Evolutionary conservation across 2,329 filamentous ascomycete species (phyloP), one percentile per base, ranked within the genome.

Genomic region (Cladosporium sp.): DNA sequence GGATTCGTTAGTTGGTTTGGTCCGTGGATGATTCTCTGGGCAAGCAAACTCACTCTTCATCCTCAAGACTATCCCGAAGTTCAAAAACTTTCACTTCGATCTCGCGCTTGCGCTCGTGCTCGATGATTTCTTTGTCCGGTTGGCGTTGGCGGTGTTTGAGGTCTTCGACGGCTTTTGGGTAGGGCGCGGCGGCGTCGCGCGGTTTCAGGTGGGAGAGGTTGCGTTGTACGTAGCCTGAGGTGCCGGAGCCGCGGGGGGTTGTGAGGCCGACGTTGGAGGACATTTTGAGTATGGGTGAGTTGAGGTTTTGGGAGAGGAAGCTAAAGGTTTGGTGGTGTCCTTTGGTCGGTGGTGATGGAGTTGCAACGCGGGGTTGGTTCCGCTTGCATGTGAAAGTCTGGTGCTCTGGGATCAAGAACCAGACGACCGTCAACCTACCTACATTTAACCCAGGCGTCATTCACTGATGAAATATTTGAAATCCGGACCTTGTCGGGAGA

Each of bases 221-320:
- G 69, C 90, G 88, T 72, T 97, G 92, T 50, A 98, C 92, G 68
- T 97, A 97, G 66, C 93, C 93, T 1, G 92, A 97, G 51, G 93
- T 98, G 41, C 93, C 93, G 66, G 88, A 95, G 59, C 93, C 93
- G 63, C 93, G 85, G 3, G 93, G 93, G 4, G 93, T 98, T 51
- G 86, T 84, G 62, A 98, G 88, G 51, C 93, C 94, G 64, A 98
- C 93, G 74, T 98, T 98, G 58, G 93, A 90, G 53, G 91, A 93
- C 93, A 97, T 97, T 12, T 22, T 32, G 13, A 7, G 13, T 2
- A n/a, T 11, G 8, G 13, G 7, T 16, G 32, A 35, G 11, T 7
- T 33, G 11, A 30, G 4, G 30, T 32, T 4, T 12, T 32, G 30
- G 11, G 30, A 32, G 12, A n/a, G 11, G 30, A 32, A 3, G 29